Evolutionary conservation across 495 filamentous ascomycete genomes (phyloP), one percentile per base, ranked within the genome.

Genomic region (Penicillium mononematosum): DNA sequence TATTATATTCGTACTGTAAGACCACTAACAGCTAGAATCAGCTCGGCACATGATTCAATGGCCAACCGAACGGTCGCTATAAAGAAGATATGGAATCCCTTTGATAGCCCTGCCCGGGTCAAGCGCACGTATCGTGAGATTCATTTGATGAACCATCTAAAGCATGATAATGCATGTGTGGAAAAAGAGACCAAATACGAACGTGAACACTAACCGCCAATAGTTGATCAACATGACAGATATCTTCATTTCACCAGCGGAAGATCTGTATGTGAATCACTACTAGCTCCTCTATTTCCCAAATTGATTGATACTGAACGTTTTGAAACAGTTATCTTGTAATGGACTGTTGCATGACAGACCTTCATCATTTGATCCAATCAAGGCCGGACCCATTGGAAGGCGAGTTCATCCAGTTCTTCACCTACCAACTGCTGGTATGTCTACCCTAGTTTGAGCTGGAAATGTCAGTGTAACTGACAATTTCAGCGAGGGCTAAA

Each of bases 51-150:
- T 11, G 58, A 60, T 25, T 45, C 46, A 22, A 51, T 53, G 14
- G 5, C 53, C 50, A 49, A 81, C 61, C 87, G 92, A 68, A 86
- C 85, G 69, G 92, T 96, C 45, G 92, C 91, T 32, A 88, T 96
- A 59, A 96, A 96, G 81, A 96, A 96, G 80, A 96, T 96, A 65
- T 91, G 92, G 88, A 96, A 93, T 78, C 91, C 91, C 4, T 96
- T 96, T 75, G 91, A 87, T 77, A 93, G 89, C 10, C 88, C 89
- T 8, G 90, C 94, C 39, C 74, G 95, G 45, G 90, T 91, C 8
- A 96, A 95, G 80, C 78, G 92, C 61, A 96, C 91, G 12, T 96
- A 96, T 69, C 85, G 92, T 50, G 92, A 96, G 66, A 76, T 96
- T 68, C 95, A 96, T 77, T 78, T 96, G 47, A 72, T 96, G 58